Base-by-base conservation (phyloP, 2,329 filamentous ascomycete species). In the Thyridium curvatum region DNA sequence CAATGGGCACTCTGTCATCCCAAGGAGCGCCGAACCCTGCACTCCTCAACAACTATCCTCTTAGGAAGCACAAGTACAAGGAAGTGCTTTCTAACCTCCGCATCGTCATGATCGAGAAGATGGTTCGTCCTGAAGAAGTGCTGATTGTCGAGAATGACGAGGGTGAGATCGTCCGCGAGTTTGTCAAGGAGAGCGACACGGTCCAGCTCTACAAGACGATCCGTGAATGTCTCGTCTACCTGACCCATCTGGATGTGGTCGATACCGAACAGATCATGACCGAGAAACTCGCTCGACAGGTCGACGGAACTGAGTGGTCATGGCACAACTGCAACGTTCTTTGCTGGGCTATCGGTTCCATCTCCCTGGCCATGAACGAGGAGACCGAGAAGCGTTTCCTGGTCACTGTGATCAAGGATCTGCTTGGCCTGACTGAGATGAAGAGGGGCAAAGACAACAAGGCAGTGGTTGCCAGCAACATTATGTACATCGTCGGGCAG, bases 391-490 rank as follows among this genome's bases (percentile, higher is more conserved):
- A 98, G 71, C 80, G 93, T 10, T 98, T 98, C 72, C 70, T 98
- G 32, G 93, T 98, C 36, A 98, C 93, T 1, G 94, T 98, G 40
- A 98, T 98, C 54, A 98, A 98, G 68, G 93, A 98, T 55, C 79
- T 98, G 8, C 79, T 98, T 18, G 94, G 93, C 2, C 72, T 98
- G 40, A 98, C 93, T 0, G 93, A 98, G 63, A 96, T 96, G 90
- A 98, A 98, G 71, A 86, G 94, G 39, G 93, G 93, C 46, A 98
- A 98, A 57, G 93, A 98, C 69, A 98, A 98, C 76, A 98, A 98
- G 62, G 93, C 93, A 12, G 93, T 98, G 9, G 93, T 98, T 31
- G 93, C 93, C 46, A 95, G 88, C 67, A 98, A 98, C 68, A 98
- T 98, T 56, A 98, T 98, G 93, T 98, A 98, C 62, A 98, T 98